Base-by-base conservation (phyloP, 768 basidiomycete genomes). In the Mycena leptocephala region DNA sequence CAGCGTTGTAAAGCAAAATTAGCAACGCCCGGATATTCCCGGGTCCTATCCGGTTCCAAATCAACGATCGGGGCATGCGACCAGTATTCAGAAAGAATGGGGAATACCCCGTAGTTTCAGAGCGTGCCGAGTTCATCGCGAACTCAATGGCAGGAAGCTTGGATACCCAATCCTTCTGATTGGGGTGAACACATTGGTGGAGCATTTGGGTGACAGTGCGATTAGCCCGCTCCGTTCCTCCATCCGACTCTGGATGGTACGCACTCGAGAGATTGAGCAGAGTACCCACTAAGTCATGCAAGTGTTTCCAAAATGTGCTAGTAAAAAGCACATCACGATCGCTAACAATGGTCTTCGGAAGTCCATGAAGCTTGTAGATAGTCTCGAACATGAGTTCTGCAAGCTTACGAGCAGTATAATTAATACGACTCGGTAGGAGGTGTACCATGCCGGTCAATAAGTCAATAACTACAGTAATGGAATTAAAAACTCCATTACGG, bases 31-130 rank as follows among this genome's bases (percentile, higher is more conserved):
- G 76, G 41, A 68, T 70, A 55, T 51, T 70, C 53, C 5, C 64
- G 28, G 13, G 24, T 65, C 18, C 30, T 3, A 13, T 58, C 48
- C 37, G 22, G 46, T 78, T 58, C 46, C 78, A 78, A 7, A 78
- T 75, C 18, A 83, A 56, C 16, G 81, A 16, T 1, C 74, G 70
- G 1, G 82, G 82, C 3, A 79, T 66, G 1, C 71, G 61, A 3
- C 82, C 78, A 22, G 70, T 16, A 53, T 81, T 78, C 7, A 83
- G 64, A 11, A 65, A 65, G 64, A 65, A 65, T 11, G 64, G 64
- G 20, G 64, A 48, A 32, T 22, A 65, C 28, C 64, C 67, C 1
- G 65, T 66, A 0, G 32, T 66, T 24, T 66, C 65, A 14, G 65
- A 66, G 24, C 65, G 48, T 3, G 65, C 65, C 1, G 65, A 53